Base-by-base conservation (phyloP, 2,329 filamentous ascomycete genomes). In the Tolypocladium endophyticum region DNA sequence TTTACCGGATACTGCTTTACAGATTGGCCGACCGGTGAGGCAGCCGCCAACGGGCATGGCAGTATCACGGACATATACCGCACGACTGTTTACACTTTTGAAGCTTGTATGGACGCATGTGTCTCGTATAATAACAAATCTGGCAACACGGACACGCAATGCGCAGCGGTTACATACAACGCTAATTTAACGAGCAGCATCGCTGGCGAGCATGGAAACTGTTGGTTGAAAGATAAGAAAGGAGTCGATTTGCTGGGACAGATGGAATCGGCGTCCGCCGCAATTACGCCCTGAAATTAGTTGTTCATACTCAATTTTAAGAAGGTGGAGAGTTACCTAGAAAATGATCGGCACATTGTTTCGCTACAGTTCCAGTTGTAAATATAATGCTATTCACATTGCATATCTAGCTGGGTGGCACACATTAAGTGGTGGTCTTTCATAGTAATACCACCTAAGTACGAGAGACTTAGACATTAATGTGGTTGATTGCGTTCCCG, bases 21-120 rank as follows among this genome's bases (percentile, higher is more conserved):
- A 9, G 63, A 64, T 62, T 69, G 66, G 4, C 61, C 61, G 8
- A 41, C 30, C 2, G 50, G 41, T 53, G 4, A 12, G 33, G 43
- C 33, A 11, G 55, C 59, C 23, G 38, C 45, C 8, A 58, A 63
- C 55, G 60, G 61, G 20, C 38, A 59, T n/a, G 62, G 60, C 35
- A 60, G 58, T 16, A 61, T 65, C 30, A 36, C 23, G 30, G 64
- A 65, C 47, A 52, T 65, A n/a, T 33, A n/a, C 38, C 23, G 23
- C 33, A 58, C 41, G 41, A 63, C 55, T 14, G 54, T 57, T 23
- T 66, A 66, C 41, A 64, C 64, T 0, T 66, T 66, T 56, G 64
- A 66, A 56, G 59, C 39, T 25, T 65, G 63, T 47, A 66, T 66
- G 64, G 59, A 64, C n/a, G 56, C 55, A 45, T 66, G 64, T 52